phyloP scores from a whole-genome alignment of 2,329 filamentous ascomycete genomes.

The Pseudocercospora musae region DNA sequence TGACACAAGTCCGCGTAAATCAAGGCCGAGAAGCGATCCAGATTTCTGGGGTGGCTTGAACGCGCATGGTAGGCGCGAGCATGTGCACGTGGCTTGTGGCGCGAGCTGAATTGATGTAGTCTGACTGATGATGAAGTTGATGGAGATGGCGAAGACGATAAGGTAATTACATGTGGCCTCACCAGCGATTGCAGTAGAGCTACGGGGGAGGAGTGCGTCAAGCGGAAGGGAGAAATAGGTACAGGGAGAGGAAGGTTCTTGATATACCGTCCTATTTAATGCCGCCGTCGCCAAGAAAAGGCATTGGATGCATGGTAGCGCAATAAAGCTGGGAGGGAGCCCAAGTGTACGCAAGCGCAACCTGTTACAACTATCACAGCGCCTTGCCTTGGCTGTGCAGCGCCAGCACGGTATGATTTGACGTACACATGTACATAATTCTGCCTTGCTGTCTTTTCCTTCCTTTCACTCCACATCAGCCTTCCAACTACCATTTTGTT shows the following conservation, averaged over 20 bases:
- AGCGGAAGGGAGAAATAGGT: not conserved
- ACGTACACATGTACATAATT: not conserved
- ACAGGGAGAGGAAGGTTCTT: too few relatives aligned
- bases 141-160: not conserved
- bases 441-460: not conserved
- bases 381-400: not conserved
- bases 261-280: not conserved
- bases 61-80: not conserved
- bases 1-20: not conserved
- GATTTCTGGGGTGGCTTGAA: not conserved
- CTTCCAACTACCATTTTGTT: not conserved
- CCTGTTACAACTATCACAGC: not conserved
- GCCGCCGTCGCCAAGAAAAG: not conserved
- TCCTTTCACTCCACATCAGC: not conserved
- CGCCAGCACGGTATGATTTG: not conserved
- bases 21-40: not conserved
- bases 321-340: too few relatives aligned
- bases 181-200: not conserved
- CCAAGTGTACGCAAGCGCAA: not conserved
- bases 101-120: not conserved
- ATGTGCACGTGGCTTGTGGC: not conserved
- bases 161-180: too few relatives aligned
- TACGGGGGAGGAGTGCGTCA: not conserved
- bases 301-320: not conserved
- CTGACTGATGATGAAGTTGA: not conserved